phyloP scores from a whole-genome alignment of 176 grass and related monocot species.

The Saccharum spontaneum region DNA sequence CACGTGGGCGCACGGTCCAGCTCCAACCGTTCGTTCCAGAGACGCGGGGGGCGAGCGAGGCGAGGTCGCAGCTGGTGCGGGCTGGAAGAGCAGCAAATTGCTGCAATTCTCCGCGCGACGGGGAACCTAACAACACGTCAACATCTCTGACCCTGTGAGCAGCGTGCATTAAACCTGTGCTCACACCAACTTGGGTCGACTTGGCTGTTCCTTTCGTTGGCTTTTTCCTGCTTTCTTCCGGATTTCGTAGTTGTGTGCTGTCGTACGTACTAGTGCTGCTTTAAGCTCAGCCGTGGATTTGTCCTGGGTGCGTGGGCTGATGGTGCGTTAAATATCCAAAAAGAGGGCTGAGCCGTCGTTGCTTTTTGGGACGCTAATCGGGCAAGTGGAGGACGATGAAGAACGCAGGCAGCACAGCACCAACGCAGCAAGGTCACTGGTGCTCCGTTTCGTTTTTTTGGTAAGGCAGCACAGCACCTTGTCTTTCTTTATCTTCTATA shows the following conservation, averaged over 20 bases:
- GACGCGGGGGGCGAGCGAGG: background rate
- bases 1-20: background rate
- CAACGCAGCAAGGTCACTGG: too few relatives aligned
- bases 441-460: background rate
- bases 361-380: background rate
- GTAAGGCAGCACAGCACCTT: too few relatives aligned
- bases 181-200: background rate
- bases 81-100: background rate
- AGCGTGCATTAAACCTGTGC: background rate
- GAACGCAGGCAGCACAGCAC: background rate
- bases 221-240: background rate
- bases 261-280: background rate
- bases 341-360: background rate
- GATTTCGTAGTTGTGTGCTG: background rate
- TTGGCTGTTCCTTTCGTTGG: background rate
- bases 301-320: background rate
- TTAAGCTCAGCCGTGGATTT: background rate
- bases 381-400: background rate
- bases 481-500: too few relatives aligned
- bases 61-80: constrained; percentile 39
- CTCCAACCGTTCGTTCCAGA: background rate
- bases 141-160: background rate
- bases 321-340: background rate
- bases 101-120: background rate
- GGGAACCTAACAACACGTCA: background rate